Conservation (phyloP, 2,329 filamentous ascomycete species). For the Blastomyces gilchristii region DNA sequence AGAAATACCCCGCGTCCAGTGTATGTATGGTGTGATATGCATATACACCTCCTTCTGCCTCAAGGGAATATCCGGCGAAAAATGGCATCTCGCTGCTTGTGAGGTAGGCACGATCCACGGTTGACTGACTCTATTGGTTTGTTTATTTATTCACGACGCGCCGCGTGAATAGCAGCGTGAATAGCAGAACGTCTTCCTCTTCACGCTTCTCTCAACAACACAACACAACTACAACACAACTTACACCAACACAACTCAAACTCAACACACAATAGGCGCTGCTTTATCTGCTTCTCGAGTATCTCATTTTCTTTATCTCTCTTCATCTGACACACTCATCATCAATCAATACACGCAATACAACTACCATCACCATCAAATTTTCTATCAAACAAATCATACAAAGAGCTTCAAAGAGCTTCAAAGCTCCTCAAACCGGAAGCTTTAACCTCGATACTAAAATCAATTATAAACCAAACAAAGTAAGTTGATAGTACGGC, state of each 20-base stretch:
- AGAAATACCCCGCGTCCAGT: too few species aligned
- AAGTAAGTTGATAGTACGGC: neutral
- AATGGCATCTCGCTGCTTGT: too few species aligned
- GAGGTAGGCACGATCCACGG: too few species aligned
- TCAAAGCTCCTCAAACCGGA: neutral
- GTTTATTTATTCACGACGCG: neutral
- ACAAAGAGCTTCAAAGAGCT: neutral
- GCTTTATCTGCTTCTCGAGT: neutral
- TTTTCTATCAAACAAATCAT: neutral
- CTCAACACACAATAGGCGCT: neutral
- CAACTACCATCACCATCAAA: neutral
- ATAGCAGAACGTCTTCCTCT: neutral
- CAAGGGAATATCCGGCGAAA: too few species aligned
- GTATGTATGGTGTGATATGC: too few species aligned
- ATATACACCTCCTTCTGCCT: too few species aligned
- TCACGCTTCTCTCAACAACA: too few species aligned
- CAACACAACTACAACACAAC: too few species aligned
- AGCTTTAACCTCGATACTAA: neutral
- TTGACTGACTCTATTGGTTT: too few species aligned
- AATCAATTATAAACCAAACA: neutral
- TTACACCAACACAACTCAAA: too few species aligned
- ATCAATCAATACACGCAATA: neutral
- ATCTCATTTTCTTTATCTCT: neutral
- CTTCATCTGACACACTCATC: neutral
- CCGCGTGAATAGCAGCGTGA: neutral